Conservation (phyloP, 106 monocot genomes). For the Dendrobium catenatum region DNA sequence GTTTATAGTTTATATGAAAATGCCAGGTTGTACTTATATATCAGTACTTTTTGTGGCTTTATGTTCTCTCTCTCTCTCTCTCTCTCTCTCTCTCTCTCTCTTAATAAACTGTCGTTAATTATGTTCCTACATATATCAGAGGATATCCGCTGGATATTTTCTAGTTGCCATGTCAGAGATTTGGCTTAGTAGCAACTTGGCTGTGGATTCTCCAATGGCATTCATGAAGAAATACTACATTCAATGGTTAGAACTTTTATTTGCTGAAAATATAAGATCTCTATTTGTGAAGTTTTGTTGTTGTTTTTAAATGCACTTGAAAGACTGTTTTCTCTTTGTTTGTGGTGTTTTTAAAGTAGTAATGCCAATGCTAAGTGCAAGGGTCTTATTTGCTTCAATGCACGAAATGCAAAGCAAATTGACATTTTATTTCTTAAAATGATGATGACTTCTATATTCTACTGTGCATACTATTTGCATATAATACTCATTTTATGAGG, state of each 20-base stretch:
- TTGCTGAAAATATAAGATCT: constrained; percentile 2
- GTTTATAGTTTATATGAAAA: neutral
- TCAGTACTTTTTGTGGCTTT: neutral
- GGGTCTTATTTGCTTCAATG: neutral
- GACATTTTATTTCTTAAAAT: neutral
- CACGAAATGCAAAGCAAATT: neutral
- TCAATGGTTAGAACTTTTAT: constrained; percentile 54
- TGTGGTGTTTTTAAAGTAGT: neutral
- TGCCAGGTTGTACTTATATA: neutral
- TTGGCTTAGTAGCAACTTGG: constrained; percentile 51
- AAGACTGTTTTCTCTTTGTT: neutral
- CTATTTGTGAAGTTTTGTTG: neutral
- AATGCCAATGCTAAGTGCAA: neutral
- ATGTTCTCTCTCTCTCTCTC: neutral
- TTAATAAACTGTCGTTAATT: constrained; percentile 11
- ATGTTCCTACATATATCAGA: constrained; percentile 37
- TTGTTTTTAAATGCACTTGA: neutral
- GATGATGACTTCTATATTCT: neutral
- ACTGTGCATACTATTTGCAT: neutral
- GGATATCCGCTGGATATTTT: constrained; percentile 93
- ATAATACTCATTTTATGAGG: neutral
- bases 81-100: neutral
- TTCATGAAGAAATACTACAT: constrained; percentile 70
- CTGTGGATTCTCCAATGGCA: constrained; percentile 59
- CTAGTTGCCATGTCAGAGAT: constrained; percentile 80